These are phyloP conservation scores for Neurospora sp. DNA, from an alignment of 495 filamentous ascomycete species.

Conservation along the genomic window DNA sequence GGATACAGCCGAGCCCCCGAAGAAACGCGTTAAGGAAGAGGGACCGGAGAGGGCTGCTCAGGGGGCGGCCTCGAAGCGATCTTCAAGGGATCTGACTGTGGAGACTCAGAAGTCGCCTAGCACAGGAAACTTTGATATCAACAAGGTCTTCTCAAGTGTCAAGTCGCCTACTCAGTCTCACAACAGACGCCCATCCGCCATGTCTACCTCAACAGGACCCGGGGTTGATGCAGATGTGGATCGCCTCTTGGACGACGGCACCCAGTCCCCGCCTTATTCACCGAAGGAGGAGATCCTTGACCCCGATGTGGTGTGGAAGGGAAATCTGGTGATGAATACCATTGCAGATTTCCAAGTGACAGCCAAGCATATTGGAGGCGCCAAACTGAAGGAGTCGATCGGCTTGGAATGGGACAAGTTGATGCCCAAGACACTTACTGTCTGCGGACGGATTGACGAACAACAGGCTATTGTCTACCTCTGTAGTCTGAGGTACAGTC, in stretches of 20 bases:
- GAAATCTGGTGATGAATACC: slow-evolving; percentile 64
- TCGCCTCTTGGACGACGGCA: slow-evolving; percentile 73
- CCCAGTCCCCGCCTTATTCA: slow-evolving; percentile 77
- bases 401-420: slow-evolving; percentile 58
- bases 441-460: slow-evolving; percentile 77
- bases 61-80: not conserved
- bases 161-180: slow-evolving; percentile 43
- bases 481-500: slow-evolving; percentile 64
- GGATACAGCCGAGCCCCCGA: slow-evolving; percentile 10
- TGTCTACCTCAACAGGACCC: slow-evolving; percentile 37
- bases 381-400: slow-evolving; percentile 50
- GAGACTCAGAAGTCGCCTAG: slow-evolving; percentile 41
- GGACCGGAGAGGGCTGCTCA: slow-evolving; percentile 4
- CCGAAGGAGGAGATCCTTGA: slow-evolving; percentile 53
- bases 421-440: slow-evolving; percentile 53
- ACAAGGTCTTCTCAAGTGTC: slow-evolving; percentile 59
- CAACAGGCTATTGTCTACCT: slow-evolving; percentile 80
- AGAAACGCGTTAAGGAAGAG: slow-evolving; percentile 20
- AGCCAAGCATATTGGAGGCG: slow-evolving; percentile 79
- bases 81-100: slow-evolving; percentile 29
- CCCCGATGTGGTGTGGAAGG: slow-evolving; percentile 70
- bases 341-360: slow-evolving; percentile 62
- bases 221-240: slow-evolving; percentile 81
- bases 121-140: slow-evolving; percentile 54
- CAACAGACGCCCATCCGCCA: slow-evolving; percentile 29